These are phyloP conservation scores for Mycocentrospora acerina DNA, from an alignment of 2,329 filamentous ascomycete genomes.

Conservation along the genomic window DNA sequence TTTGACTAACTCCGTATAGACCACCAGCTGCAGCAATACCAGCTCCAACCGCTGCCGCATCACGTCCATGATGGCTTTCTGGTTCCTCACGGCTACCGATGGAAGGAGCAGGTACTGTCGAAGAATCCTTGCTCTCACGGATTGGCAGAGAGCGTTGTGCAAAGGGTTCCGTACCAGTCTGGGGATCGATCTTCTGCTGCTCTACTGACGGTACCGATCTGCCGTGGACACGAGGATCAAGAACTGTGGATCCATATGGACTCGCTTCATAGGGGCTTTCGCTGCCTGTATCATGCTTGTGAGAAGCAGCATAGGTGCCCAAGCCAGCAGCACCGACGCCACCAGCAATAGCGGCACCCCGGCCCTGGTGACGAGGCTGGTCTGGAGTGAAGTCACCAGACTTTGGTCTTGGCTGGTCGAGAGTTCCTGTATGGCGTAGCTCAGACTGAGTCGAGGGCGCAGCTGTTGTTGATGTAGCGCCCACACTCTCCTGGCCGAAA, in stretches of 20 bases:
- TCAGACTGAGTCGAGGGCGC: conserved; percentile 14
- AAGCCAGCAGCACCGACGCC: conserved; percentile 27
- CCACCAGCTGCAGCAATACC: conserved; percentile 12
- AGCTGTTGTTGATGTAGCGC: conserved; percentile 3
- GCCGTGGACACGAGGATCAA: conserved; percentile 32
- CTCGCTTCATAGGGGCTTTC: conserved; percentile 17
- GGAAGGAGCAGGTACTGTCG: too few relatives aligned
- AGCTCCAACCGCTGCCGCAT: conserved; percentile 14
- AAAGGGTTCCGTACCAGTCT: conserved; percentile 7
- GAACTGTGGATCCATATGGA: conserved; percentile 26
- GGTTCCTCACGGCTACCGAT: conserved; percentile 12
- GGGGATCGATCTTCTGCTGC: conserved; percentile 22
- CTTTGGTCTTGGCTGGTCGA: conserved; percentile 19
- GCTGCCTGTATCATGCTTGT: conserved; percentile 15
- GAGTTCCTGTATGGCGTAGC: conserved; percentile 25
- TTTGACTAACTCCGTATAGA: conserved; percentile 11
- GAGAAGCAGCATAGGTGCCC: conserved; percentile 18
- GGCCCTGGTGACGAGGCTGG: conserved; percentile 21
- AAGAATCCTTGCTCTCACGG: too few relatives aligned
- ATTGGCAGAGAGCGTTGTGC: too few relatives aligned
- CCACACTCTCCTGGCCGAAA: conserved; percentile 7
- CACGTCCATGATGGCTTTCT: conserved; percentile 29
- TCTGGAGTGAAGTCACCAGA: conserved; percentile 14
- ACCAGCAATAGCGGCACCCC: conserved; percentile 29
- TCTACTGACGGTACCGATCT: conserved; percentile 14